Percentiles rank a stretch among this genome's conserved stretches.
These are phyloP conservation scores for Sanghuangporus weigelae DNA, from an alignment of 1,284 basidiomycete species.

Conservation along the genomic window DNA sequence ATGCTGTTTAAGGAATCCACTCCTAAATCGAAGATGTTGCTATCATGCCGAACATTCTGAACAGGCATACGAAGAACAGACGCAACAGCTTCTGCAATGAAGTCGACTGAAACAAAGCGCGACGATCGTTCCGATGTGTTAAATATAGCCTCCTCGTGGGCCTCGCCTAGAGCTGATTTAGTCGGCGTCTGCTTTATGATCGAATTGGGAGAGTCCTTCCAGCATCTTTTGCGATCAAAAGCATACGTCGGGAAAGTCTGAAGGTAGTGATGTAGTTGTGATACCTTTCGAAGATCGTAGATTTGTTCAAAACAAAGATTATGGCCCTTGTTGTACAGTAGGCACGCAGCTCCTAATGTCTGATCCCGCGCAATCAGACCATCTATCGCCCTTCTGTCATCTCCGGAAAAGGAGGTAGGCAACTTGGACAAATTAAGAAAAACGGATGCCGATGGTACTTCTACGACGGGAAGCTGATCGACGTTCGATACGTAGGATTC, in stretches of 20 bases:
- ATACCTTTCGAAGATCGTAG: background rate
- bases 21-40: conserved; percentile 6
- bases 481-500: background rate
- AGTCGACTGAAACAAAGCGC: background rate
- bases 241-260: conserved; percentile 9
- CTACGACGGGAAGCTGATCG: background rate
- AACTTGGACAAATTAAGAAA: background rate
- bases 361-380: background rate
- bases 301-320: conserved; percentile 1
- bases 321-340: conserved; percentile 8
- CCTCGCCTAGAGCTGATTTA: background rate
- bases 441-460: background rate
- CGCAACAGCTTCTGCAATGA: background rate
- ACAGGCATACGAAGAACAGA: background rate
- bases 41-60: background rate
- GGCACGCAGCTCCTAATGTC: background rate
- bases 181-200: background rate
- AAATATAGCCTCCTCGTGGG: background rate
- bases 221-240: conserved; percentile 9
- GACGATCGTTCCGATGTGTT: background rate
- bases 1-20: conserved; percentile 7
- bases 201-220: background rate
- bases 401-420: background rate
- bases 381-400: background rate
- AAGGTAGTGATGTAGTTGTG: background rate